A percentile compares a stretch with the other conserved stretches of the same genome.
Conservation (phyloP, 495 filamentous ascomycete genomes). For the Aspergillus homomorphus region DNA sequence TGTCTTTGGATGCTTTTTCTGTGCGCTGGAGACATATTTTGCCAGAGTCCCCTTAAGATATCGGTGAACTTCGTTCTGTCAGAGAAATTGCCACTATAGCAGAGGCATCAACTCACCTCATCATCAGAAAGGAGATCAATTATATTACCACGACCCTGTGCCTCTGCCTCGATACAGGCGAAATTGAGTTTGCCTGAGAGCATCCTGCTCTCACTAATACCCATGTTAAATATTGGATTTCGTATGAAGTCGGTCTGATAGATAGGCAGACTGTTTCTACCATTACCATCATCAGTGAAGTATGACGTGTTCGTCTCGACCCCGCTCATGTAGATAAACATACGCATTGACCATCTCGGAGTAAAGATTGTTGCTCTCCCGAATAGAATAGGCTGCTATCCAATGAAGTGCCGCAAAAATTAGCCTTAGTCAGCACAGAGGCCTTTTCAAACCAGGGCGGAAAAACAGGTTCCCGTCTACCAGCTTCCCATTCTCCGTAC, state of each 20-base stretch:
- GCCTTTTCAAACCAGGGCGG: not conserved
- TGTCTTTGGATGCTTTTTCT: not conserved
- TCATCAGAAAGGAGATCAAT: not conserved
- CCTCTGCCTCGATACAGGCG: constrained; percentile 1
- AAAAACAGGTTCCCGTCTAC: not conserved
- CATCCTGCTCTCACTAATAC: not conserved
- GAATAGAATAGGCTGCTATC: not conserved
- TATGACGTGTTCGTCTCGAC: not conserved
- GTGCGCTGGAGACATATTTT: not conserved
- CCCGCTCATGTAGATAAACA: not conserved
- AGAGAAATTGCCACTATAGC: not conserved
- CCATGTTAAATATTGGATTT: not conserved
- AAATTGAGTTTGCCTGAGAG: constrained; percentile 1
- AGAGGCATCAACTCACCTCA: not conserved
- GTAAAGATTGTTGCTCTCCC: not conserved
- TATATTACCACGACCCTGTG: not conserved
- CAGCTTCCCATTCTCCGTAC: not conserved
- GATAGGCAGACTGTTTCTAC: not conserved
- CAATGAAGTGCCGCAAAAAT: no score
- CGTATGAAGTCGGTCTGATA: not conserved
- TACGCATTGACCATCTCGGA: not conserved
- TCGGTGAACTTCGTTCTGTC: not conserved
- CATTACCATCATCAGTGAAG: not conserved
- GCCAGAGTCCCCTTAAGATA: not conserved
- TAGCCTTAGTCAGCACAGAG: not conserved